Evolutionary conservation across 2,329 filamentous ascomycete species (phyloP).

Genomic region (Aspergillus aculeatinus): DNA sequence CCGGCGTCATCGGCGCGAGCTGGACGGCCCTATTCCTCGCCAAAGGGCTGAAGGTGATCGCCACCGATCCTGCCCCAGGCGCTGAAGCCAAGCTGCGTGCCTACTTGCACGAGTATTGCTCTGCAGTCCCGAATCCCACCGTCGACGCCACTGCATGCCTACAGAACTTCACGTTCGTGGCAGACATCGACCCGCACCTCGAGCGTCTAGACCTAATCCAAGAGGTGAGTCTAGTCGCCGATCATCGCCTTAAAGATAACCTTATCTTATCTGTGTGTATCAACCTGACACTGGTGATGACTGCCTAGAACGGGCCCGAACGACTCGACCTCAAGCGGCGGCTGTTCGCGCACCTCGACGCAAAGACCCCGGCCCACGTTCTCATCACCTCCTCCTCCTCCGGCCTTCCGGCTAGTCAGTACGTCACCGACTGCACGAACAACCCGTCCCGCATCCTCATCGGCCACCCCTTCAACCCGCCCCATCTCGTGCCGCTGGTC

Average conservation of each 20-base stretch:
- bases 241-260: background rate
- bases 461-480: slow-evolving; percentile 16
- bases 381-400: slow-evolving; percentile 20
- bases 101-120: slow-evolving; percentile 18
- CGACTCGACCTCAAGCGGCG: slow-evolving; percentile 17
- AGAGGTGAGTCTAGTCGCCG: background rate
- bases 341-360: slow-evolving; percentile 19
- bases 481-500: slow-evolving; percentile 14
- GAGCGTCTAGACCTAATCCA: background rate
- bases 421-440: slow-evolving; percentile 7
- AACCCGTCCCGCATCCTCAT: slow-evolving; percentile 12
- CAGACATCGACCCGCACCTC: background rate
- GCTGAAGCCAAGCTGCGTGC: slow-evolving; percentile 31
- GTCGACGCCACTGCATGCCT: background rate
- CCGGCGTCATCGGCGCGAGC: slow-evolving; percentile 42
- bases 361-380: slow-evolving; percentile 13
- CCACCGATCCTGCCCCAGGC: slow-evolving; percentile 42
- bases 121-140: background rate
- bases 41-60: slow-evolving; percentile 40
- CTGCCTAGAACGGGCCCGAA: background rate
- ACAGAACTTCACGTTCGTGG: background rate
- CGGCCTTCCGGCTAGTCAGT: slow-evolving; percentile 14
- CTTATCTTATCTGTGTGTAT: background rate
- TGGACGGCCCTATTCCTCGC: slow-evolving; percentile 46
- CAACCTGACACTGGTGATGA: no score